Base-by-base conservation (phyloP, 306 rosid genomes). In the Luffa acutangula region DNA sequence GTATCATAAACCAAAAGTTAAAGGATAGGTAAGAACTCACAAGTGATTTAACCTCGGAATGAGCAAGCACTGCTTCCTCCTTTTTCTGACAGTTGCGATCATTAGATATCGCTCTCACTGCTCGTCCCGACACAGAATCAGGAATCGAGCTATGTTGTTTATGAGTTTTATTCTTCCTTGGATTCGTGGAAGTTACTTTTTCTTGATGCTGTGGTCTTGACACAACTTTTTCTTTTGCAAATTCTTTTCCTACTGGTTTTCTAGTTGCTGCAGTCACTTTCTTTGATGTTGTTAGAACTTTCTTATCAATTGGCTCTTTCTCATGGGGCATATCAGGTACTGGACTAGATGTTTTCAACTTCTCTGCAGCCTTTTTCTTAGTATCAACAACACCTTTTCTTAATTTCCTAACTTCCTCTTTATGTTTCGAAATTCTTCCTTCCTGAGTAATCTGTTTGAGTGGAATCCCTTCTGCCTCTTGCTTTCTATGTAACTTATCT, bases 151-250 rank as follows among this genome's bases (percentile, higher is more conserved):
- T 52, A 51, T 15, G 25, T 15, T 21, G 62, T 49, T 52, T 74
- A 33, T 31, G 82, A 80, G 49, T 75, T 78, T 64, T 80, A 83
- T 69, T 74, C 85, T 80, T 91, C 83, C 86, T 85, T 59, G 85
- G 85, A 85, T 81, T 88, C 20, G 83, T 33, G 39, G 87, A 77
- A 67, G 80, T 65, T 76, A 67, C 76, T 80, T 75, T 91, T 78
- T 81, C 88, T 82, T 83, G 90, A 78, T 85, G 92, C 72, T 85
- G 84, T 83, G 91, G 78, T 81, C 79, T 92, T 10, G 86, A 43
- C 78, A 82, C 83, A 83, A 66, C 42, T 81, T 79, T 85, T 53
- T 82, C 81, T 64, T 84, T 87, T 54, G 70, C 78, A 34, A 76
- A 46, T 78, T 89, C 89, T 83, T 88, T 91, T 63, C 81, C 90